Percentiles rank a stretch among this genome's conserved stretches.
These are phyloP conservation scores for Sporopachydermia quercuum DNA, from an alignment of 805 yeast species.

Conservation along the genomic window DNA sequence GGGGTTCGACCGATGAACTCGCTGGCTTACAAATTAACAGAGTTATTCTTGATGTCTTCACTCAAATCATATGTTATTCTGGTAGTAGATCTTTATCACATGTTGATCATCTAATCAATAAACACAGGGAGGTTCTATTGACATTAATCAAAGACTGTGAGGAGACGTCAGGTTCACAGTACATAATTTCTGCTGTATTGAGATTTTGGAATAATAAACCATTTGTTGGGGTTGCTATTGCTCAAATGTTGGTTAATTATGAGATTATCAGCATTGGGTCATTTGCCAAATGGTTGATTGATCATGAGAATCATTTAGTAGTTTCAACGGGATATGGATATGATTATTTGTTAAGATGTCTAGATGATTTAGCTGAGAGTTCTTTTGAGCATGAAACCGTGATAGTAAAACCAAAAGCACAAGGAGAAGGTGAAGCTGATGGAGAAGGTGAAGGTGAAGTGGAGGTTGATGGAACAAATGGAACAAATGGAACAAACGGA, in stretches of 20 bases:
- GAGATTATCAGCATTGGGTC: slow-evolving; percentile 27
- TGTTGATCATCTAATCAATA: slow-evolving; percentile 39
- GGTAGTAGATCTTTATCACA: slow-evolving; percentile 84
- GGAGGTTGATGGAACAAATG: slow-evolving; percentile 8
- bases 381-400: slow-evolving; percentile 2
- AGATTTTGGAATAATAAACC: slow-evolving; percentile 54
- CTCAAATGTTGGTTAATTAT: slow-evolving; percentile 34
- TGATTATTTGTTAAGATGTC: slow-evolving; percentile 26
- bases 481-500: slow-evolving; percentile 6
- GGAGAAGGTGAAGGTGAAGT: slow-evolving; percentile 3
- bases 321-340: slow-evolving; percentile 30
- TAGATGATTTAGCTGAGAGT: slow-evolving; percentile 13
- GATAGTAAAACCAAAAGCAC: neutral
- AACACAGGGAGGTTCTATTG: slow-evolving; percentile 23
- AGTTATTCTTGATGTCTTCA: slow-evolving; percentile 43
- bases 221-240: slow-evolving; percentile 45
- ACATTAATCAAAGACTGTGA: slow-evolving; percentile 14
- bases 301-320: slow-evolving; percentile 19
- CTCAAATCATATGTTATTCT: slow-evolving; percentile 62
- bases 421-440: neutral
- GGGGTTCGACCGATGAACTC: slow-evolving; percentile 13
- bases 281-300: slow-evolving; percentile 29
- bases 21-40: slow-evolving; percentile 22
- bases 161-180: slow-evolving; percentile 19
- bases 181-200: slow-evolving; percentile 41